These are phyloP conservation scores for Epicoccum sorghinum DNA, from an alignment of 2,329 filamentous ascomycete genomes.

Conservation along the genomic window DNA sequence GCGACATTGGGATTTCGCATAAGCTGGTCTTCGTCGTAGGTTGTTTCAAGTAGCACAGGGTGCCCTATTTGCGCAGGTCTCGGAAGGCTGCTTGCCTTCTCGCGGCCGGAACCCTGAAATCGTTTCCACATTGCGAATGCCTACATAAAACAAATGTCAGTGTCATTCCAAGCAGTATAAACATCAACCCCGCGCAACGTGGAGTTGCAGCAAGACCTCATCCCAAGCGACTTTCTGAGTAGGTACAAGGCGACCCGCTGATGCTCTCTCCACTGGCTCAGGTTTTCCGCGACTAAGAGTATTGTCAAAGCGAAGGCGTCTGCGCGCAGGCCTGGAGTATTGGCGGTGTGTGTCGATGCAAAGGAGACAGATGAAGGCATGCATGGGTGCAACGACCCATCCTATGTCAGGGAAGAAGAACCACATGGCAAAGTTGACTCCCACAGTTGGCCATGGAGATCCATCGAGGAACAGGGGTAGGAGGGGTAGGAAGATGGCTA, in stretches of 20 bases:
- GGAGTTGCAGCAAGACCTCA: constrained; percentile 3
- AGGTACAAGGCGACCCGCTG: background rate
- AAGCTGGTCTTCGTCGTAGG: constrained; percentile 54
- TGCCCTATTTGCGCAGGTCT: constrained; percentile 48
- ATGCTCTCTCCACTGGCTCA: constrained; percentile 3
- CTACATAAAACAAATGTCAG: constrained; percentile 40
- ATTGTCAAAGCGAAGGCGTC: constrained; percentile 11
- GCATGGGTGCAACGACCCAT: constrained; percentile 3
- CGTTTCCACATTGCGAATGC: constrained; percentile 59
- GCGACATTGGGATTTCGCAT: constrained; percentile 41
- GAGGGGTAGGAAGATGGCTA: constrained; percentile 24
- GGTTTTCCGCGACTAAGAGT: constrained; percentile 1
- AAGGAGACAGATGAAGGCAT: constrained; percentile 21
- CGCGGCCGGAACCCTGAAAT: constrained; percentile 51
- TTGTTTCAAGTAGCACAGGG: constrained; percentile 54
- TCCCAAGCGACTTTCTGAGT: background rate
- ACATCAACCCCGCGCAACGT: constrained; percentile 9
- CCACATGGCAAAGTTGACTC: constrained; percentile 12
- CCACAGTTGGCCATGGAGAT: constrained; percentile 8
- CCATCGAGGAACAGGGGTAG: constrained; percentile 31
- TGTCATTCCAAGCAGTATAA: constrained; percentile 15
- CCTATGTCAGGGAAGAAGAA: constrained; percentile 8
- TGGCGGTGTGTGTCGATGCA: constrained; percentile 12
- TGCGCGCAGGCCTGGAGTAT: constrained; percentile 11
- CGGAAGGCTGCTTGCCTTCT: constrained; percentile 43